These are phyloP conservation scores for Venturia effusa DNA, from an alignment of 2,329 filamentous ascomycete species.

Conservation along the genomic window DNA sequence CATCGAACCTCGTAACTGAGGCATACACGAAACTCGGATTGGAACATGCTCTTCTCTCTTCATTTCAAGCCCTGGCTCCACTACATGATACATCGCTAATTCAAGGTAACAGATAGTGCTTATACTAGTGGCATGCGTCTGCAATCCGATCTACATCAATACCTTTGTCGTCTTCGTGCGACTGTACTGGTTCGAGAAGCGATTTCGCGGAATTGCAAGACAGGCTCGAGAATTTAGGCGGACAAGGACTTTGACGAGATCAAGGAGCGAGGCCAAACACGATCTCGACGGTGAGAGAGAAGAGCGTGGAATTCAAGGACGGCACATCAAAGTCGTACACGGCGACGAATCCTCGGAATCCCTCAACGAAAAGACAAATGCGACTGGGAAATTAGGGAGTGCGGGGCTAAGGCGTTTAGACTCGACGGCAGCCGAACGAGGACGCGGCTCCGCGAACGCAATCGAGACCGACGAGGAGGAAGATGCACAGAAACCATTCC, in stretches of 20 bases:
- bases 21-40: no score
- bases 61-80: not conserved
- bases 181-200: slow-evolving; percentile 96
- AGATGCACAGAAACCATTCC: slow-evolving; percentile 19
- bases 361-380: not conserved
- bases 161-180: slow-evolving; percentile 80
- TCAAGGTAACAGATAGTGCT: slow-evolving; percentile 41
- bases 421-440: not conserved
- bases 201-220: slow-evolving; percentile 73
- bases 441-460: not conserved
- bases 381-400: not conserved
- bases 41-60: not conserved
- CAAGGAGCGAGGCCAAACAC: slow-evolving; percentile 35
- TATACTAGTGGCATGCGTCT: slow-evolving; percentile 25
- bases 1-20: not conserved
- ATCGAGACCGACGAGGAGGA: slow-evolving; percentile 8
- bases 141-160: slow-evolving; percentile 32
- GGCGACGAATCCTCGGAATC: slow-evolving; percentile 21
- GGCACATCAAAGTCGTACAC: slow-evolving; percentile 55
- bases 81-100: not conserved
- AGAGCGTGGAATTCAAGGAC: slow-evolving; percentile 38
- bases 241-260: slow-evolving; percentile 50
- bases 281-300: slow-evolving; percentile 37
- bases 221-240: slow-evolving; percentile 59
- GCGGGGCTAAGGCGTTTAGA: not conserved